phyloP scores from a whole-genome alignment of 2,329 filamentous ascomycete genomes.

The Trichoderma cornu-damae region DNA sequence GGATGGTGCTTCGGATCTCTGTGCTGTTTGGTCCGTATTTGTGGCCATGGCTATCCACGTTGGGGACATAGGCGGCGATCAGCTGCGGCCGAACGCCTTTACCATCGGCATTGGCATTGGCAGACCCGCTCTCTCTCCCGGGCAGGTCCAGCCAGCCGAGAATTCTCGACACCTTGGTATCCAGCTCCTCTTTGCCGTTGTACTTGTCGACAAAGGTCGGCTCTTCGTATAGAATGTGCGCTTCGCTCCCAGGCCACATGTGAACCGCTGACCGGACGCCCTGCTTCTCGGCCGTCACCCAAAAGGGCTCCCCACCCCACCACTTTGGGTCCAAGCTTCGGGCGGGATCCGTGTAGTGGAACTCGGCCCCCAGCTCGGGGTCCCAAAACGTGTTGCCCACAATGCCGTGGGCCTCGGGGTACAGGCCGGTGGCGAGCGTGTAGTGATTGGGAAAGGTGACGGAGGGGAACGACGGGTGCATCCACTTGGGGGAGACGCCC shows the following conservation, averaged over 20 bases:
- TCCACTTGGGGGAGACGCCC: constrained; percentile 85
- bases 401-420: constrained; percentile 88
- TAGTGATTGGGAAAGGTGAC: constrained; percentile 98
- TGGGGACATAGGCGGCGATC: constrained; percentile 90
- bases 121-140: constrained; percentile 56
- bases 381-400: constrained; percentile 97
- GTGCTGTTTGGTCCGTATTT: constrained; percentile 91
- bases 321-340: constrained; percentile 79
- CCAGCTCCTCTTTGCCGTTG: constrained; percentile 69
- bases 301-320: constrained; percentile 93
- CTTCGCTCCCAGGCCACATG: constrained; percentile 98
- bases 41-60: constrained; percentile 85
- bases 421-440: constrained; percentile 83
- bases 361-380: constrained; percentile 67
- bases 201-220: constrained; percentile 80
- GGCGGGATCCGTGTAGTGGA: constrained; percentile 76
- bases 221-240: constrained; percentile 68
- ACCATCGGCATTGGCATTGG: constrained; percentile 40
- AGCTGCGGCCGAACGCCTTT: constrained; percentile 71
- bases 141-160: constrained; percentile 81
- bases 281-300: constrained; percentile 84
- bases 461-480: constrained; percentile 90
- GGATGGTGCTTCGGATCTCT: constrained; percentile 74
- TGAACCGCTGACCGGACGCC: constrained; percentile 78
- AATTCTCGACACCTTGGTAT: constrained; percentile 72